These are phyloP conservation scores for Aureobasidium mangrovei DNA, from an alignment of 2,329 filamentous ascomycete species.

Conservation along the genomic window DNA sequence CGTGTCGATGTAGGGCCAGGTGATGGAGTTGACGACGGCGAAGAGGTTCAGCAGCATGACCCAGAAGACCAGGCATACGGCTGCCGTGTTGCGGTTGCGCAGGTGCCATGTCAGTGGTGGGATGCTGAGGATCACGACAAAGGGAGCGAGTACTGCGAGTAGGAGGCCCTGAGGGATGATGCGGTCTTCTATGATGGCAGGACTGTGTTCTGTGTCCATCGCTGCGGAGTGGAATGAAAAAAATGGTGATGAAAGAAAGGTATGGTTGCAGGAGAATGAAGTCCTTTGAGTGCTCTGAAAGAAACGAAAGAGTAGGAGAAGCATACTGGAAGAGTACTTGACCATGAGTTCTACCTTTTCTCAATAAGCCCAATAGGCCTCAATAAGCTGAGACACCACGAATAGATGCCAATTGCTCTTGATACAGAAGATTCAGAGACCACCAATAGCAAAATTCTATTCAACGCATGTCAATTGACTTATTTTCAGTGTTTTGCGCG, in stretches of 20 bases:
- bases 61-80: conserved; percentile 49
- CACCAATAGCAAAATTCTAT: neutral
- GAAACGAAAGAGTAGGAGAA: neutral
- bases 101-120: conserved; percentile 53
- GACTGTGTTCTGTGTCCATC: neutral
- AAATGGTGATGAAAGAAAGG: neutral
- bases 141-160: conserved; percentile 41
- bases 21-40: conserved; percentile 52
- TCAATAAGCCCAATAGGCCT: conserved; percentile 3
- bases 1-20: conserved; percentile 54
- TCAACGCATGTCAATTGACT: neutral
- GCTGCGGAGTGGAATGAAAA: neutral
- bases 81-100: conserved; percentile 52
- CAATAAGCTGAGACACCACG: conserved; percentile 7
- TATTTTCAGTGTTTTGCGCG: neutral
- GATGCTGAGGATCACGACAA: conserved; percentile 45
- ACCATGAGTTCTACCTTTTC: neutral
- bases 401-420: neutral
- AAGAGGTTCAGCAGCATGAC: conserved; percentile 48
- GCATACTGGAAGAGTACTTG: neutral
- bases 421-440: neutral
- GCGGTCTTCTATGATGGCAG: neutral
- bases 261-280: neutral
- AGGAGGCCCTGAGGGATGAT: conserved; percentile 30
- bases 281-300: neutral